Base-by-base conservation (phyloP, 495 filamentous ascomycete genomes). In the Elaphomyces granulatus region DNA sequence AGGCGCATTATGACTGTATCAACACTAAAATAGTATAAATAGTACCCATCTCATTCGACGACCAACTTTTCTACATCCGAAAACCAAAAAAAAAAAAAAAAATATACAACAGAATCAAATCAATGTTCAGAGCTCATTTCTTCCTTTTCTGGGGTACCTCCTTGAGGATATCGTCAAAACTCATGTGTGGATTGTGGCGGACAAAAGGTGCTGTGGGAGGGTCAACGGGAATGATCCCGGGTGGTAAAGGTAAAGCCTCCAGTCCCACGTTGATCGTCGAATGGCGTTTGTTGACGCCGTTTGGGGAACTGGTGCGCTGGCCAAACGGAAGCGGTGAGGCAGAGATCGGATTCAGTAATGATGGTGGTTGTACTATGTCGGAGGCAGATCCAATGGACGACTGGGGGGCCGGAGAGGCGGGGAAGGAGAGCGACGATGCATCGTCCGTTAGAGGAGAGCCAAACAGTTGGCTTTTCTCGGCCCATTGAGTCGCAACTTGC, bases 401-500 rank as follows among this genome's bases (percentile, higher is more conserved):
- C 28, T 68, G 61, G 8, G 61, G 62, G 15, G 50, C 63, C 15
- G 47, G 62, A 0, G 64, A 66, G 1, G 64, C 65, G 23, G 12
- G 6, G 6, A 12, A 6, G 3, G 37, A 43, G 19, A 66, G 45
- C 19, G 64, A 66, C 4, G 64, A 63, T 20, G 63, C 62, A 23
- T 64, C 64, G 32, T 60, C 59, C 6, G 53, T 53, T 35, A 54
- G 50, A 1, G 62, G 58, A 2, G 61, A 58, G 3, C 52, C 61
- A 15, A 64, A 44, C 12, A 67, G 48, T 18, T 50, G 46, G 30
- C 60, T 63, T 15, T 52, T 55, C 36, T 66, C 64, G 23, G 58
- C 69, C 85, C 84, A 93, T 40, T 76, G 70, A 54, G 81, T 77
- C 10, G 83, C 87, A 32, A 80, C 71, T 37, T 78, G 58, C 90